Evolutionary conservation across 2,329 filamentous ascomycete species (phyloP), one percentile per base, ranked within the genome.

Genomic region (Sclerotinia borealis): DNA sequence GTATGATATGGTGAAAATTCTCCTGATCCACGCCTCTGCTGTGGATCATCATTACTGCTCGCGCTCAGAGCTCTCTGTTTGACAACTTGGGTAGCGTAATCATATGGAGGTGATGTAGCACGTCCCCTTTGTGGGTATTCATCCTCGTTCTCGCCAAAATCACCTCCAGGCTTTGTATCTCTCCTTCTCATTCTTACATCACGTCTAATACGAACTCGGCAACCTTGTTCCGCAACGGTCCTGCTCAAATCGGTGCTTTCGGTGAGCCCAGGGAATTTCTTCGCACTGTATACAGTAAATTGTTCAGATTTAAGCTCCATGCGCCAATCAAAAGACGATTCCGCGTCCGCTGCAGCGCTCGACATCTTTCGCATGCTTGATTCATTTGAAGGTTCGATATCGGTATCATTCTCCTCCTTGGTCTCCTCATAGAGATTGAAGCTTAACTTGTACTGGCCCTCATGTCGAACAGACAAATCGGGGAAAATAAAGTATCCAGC

Each of bases 401-500:
- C 91, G 63, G 87, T 84, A 76, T 97, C 92, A 75, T 88, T 88
- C 64, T 84, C 79, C 63, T 96, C 89, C 81, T 96, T 96, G 73
- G 92, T 88, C 74, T 96, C 90, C 79, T 99, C 95, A 71, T 95
- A 98, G 39, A 99, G 80, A 72, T 92, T 93, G 78, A 99, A 98
- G 66, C 87, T 90, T 61, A 99, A 79, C n/a, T 89, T 84, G 76
- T 97, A 99, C 69, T 89, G 88, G 66, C 95, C 95, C 77, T 99
- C 95, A 73, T 99, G 93, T 63, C 95, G 88, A 54, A 99, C 93
- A 0, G 93, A 97, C 34, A 98, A 81, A 76, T 99, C 95, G 3
- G 95, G 95, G 75, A 99, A 99, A 76, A 99, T 91, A 77, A 99
- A 99, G 77, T 98, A 99, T 61, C 93, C 95, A 48, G 85, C 85